Evolutionary conservation across 1,284 basidiomycete species (phyloP), one percentile per base, ranked within the genome.

Genomic region (Leccinum griseonigrum): DNA sequence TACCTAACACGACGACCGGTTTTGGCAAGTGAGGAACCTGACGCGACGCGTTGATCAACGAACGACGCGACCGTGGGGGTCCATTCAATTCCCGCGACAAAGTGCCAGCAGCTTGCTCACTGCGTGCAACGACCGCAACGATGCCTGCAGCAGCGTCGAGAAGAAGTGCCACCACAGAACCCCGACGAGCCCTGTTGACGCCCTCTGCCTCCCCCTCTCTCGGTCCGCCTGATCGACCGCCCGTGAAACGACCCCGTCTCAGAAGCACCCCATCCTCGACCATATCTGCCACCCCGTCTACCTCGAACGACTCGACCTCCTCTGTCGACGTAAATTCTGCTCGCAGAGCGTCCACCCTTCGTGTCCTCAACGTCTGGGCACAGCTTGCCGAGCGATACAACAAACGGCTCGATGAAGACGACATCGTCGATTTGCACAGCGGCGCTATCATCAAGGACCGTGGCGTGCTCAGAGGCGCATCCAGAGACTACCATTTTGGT

Each of bases 361-460:
- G 85, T 5, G 77, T 92, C 40, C 74, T 85, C 34, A 80, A 83
- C 65, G 76, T 83, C 18, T 91, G 90, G 90, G 78, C 82, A 18
- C 78, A 82, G 48, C 81, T 92, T 11, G 88, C 82, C 3, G 84
- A 86, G 52, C 82, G 86, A 50, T 89, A 91, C 70, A 80, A 81
- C 40, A 80, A 83, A 56, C 78, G 80, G 46, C 75, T 91, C 31
- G 88, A 90, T 64, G 85, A 91, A 67, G 90, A 92, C 72, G 90
- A 92, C 69, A 86, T 91, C 56, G 79, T 92, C 38, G 86, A 92
- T 69, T 74, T 92, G 2, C 75, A 77, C 55, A 84, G 83, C 8
- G 81, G 79, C 22, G 72, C 81, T 59, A 77, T 92, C 46, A 75
- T 89, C 59, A 84, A 83, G 68, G 87, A 92, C 70, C 82, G 87